Conservation (phyloP, 1,284 basidiomycete species). For the Sparassis latifolia region DNA sequence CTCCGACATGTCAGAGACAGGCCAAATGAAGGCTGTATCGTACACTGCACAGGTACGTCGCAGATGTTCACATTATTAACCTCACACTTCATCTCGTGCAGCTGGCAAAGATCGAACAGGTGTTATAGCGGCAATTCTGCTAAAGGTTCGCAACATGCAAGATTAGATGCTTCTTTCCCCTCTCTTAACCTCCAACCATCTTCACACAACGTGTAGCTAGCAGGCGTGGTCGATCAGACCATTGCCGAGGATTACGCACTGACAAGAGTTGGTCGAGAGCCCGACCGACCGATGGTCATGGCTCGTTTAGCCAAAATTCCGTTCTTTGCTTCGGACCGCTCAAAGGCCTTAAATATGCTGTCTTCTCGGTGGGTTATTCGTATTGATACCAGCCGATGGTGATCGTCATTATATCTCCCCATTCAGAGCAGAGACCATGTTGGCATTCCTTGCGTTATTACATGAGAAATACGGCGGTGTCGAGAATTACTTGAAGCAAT, state of each 20-base stretch:
- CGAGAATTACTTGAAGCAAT: slow-evolving; percentile 51
- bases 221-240: slow-evolving; percentile 53
- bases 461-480: slow-evolving; percentile 61
- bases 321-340: slow-evolving; percentile 60
- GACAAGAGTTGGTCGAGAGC: slow-evolving; percentile 70
- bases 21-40: slow-evolving; percentile 56
- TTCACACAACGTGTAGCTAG: slow-evolving; percentile 39
- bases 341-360: slow-evolving; percentile 73
- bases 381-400: background rate
- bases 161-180: background rate
- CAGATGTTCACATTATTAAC: background rate
- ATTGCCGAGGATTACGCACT: slow-evolving; percentile 72
- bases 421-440: slow-evolving; percentile 63
- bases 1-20: slow-evolving; percentile 64
- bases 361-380: slow-evolving; percentile 51
- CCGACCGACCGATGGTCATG: slow-evolving; percentile 62
- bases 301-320: slow-evolving; percentile 59
- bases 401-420: background rate
- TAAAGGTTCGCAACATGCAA: slow-evolving; percentile 41
- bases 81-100: slow-evolving; percentile 12
- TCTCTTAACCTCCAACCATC: background rate
- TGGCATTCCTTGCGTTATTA: slow-evolving; percentile 54
- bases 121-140: slow-evolving; percentile 62
- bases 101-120: slow-evolving; percentile 78
- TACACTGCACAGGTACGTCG: slow-evolving; percentile 64